Conservation (phyloP, 208 protist species). For the Trypanosoma scelopori region DNA sequence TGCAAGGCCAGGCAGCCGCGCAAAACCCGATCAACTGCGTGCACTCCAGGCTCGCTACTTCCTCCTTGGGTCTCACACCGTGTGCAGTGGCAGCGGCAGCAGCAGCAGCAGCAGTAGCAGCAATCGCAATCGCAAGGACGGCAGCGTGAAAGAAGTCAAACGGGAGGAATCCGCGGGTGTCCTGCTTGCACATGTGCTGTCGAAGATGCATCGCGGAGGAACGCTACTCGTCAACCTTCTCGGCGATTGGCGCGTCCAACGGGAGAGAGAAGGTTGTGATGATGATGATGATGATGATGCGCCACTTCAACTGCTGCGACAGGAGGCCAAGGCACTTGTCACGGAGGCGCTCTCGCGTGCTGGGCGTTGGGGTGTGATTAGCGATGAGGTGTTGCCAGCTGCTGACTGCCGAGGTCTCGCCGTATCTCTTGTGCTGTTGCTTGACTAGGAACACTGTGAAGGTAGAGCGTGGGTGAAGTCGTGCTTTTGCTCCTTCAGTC, state of each 20-base stretch:
- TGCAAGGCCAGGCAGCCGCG: slow-evolving; percentile 24
- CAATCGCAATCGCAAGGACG: slow-evolving; percentile 2
- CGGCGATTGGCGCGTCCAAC: neutral
- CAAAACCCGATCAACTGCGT: slow-evolving; percentile 40
- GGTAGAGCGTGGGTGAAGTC: neutral
- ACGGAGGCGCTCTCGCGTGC: slow-evolving; percentile 16
- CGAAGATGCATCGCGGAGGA: slow-evolving; percentile 19
- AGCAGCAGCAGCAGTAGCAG: slow-evolving; percentile 3
- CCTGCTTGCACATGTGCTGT: slow-evolving; percentile 16
- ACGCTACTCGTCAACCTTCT: slow-evolving; percentile 24
- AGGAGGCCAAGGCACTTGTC: neutral
- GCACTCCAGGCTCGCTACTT: slow-evolving; percentile 45
- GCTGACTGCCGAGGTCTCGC: slow-evolving; percentile 59
- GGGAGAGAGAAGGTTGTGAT: neutral
- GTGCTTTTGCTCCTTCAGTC: neutral
- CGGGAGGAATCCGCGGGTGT: neutral
- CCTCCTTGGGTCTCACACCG: slow-evolving; percentile 60
- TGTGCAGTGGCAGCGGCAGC: slow-evolving; percentile 14
- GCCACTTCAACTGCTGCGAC: neutral
- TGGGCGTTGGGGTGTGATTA: slow-evolving; percentile 60
- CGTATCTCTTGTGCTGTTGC: slow-evolving; percentile 52
- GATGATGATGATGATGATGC: neutral
- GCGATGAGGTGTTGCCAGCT: slow-evolving; percentile 67
- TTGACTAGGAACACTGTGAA: slow-evolving; percentile 31
- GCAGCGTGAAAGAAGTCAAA: neutral